phyloP scores from a whole-genome alignment of 441 rosid species.

The Erodium texanum region DNA sequence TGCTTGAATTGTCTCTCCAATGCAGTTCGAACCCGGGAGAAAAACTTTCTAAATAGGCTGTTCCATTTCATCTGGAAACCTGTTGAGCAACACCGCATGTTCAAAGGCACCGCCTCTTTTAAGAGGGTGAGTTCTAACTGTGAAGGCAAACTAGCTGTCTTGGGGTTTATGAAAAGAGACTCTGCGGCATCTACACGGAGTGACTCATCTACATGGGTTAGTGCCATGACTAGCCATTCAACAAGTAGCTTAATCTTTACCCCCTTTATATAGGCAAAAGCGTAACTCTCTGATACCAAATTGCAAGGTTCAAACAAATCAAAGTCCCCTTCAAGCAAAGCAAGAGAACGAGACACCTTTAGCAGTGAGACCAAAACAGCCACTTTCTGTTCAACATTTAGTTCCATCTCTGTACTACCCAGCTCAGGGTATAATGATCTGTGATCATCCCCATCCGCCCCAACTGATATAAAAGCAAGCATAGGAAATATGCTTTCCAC shows the following conservation, averaged over 20 bases:
- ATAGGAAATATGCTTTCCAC: slow-evolving; percentile 81
- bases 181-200: slow-evolving; percentile 95
- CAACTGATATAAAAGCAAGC: slow-evolving; percentile 62
- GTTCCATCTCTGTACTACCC: slow-evolving; percentile 28
- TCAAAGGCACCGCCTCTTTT: slow-evolving; percentile 77
- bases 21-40: slow-evolving; percentile 79
- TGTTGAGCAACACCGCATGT: slow-evolving; percentile 93
- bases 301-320: slow-evolving; percentile 34
- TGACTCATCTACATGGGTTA: slow-evolving; percentile 83
- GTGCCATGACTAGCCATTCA: slow-evolving; percentile 77
- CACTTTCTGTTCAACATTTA: slow-evolving; percentile 64
- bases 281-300: slow-evolving; percentile 27
- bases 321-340: slow-evolving; percentile 86
- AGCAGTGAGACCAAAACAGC: slow-evolving; percentile 79
- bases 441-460: slow-evolving; percentile 38
- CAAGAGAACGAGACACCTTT: slow-evolving; percentile 83
- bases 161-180: slow-evolving; percentile 83
- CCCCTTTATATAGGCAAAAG: slow-evolving; percentile 60
- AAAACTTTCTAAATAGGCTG: slow-evolving; percentile 86
- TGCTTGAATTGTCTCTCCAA: slow-evolving; percentile 84
- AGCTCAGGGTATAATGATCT: slow-evolving; percentile 32
- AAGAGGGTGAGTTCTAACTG: slow-evolving; percentile 66
- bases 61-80: slow-evolving; percentile 99
- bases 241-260: slow-evolving; percentile 56
- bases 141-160: slow-evolving; percentile 81